Base-by-base conservation (phyloP, 73 alveolate species). In the Symbiodinium pilosum region DNA sequence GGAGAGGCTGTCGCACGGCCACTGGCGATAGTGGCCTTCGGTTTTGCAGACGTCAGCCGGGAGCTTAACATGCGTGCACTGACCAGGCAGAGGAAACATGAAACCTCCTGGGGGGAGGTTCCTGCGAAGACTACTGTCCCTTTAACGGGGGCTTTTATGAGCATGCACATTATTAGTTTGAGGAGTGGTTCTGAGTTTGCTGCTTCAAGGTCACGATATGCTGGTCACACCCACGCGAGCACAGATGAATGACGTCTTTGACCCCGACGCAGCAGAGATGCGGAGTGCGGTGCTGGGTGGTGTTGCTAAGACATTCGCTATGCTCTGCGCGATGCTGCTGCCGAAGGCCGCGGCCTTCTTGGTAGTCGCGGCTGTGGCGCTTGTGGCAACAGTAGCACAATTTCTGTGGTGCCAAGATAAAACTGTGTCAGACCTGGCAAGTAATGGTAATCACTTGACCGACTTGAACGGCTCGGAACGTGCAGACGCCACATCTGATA, bases 171-270 rank as follows among this genome's bases (percentile, higher is more conserved):
- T n/a, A n/a, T n/a, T n/a, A n/a, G n/a, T n/a, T n/a, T n/a, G n/a
- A n/a, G n/a, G n/a, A n/a, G n/a, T n/a, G n/a, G n/a, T n/a, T n/a
- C n/a, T n/a, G n/a, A n/a, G n/a, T n/a, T n/a, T n/a, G n/a, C n/a
- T n/a, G n/a, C n/a, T n/a, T n/a, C 32, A 5, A 88, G 95, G 95
- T 43, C 97, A 91, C 34, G 97, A 91, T 34, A 69, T 91, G 88
- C 52, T 91, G 83, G 97, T 91, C 54, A 91, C 97, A 1, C 97
- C 97, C 0, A 91, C 97, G 3, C 97, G 97, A 5, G 97, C 97
- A 7, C 97, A 91, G 40, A 91, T 91, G 97, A 91, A 91, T 81
- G 97, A 91, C 77, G 47, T 91, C 56, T 91, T 91, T 36, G 75
- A 51, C 40, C 97, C 97, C 4, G 97, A 91, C 77, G 24, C 51